Base-by-base conservation (phyloP, 345 rosid species). In the Cardamine chenopodiifolia region DNA sequence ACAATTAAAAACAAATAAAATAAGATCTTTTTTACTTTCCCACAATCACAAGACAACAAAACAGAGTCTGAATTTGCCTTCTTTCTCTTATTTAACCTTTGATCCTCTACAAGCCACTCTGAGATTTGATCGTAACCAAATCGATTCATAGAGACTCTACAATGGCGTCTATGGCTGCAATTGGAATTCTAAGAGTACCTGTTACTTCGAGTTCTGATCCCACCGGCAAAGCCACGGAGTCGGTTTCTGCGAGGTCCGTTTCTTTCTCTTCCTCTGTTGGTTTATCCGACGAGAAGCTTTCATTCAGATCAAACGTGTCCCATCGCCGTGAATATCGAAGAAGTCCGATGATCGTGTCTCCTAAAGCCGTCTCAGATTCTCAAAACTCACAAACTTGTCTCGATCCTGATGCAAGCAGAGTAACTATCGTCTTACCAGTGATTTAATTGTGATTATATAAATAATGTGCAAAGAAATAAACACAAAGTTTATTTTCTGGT, bases 371-470 rank as follows among this genome's bases (percentile, higher is more conserved):
- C 42, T 90, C 98, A 0, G 98, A 93, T 82, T 91, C 98, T 32
- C 84, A 70, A 59, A 91, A 85, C 73, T 88, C 98, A 4, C 97
- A 88, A 82, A 93, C 98, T 2, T 93, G 98, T 70, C 98, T 93
- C 70, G 98, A 93, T 75, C 98, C 98, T 58, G 98, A 93, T 53
- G 98, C 98, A 4, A 93, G 98, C 78, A 86, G 96, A 58, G 98
- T 93, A 40, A 85, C 95, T 71, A 12, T 31, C 17, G 15, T 19
- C 53, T 48, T 44, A 44, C 15, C 6, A 40, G 45, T 13, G n/a
- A 1, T 40, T 40, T 40, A 14, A 40, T 13, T 40, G 2, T 13
- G 45, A 35, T 13, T 40, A 40, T 4, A 6, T 8, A 10, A 0
- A 35, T 35, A 35, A 9, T 35, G 39, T 35, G 13, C 13, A 34